Conservation (phyloP, 495 filamentous ascomycete genomes). For the Penicillium bovifimosum region DNA sequence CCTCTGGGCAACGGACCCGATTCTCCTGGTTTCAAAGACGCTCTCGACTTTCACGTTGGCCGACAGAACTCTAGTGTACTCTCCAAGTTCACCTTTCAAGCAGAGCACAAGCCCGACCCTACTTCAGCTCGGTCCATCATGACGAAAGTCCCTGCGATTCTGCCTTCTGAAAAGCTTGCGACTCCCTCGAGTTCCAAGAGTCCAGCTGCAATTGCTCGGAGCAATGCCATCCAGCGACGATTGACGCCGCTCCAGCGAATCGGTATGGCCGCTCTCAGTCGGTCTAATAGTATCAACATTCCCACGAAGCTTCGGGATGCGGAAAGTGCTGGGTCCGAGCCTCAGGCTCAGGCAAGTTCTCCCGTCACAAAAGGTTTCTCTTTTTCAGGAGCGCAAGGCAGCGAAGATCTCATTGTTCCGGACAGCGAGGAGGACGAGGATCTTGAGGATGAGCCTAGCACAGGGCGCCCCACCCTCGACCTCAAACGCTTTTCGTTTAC, state of each 20-base stretch:
- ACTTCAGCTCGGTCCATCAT: neutral
- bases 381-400: slow-evolving; percentile 44
- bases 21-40: slow-evolving; percentile 26
- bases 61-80: slow-evolving; percentile 33
- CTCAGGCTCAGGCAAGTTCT: slow-evolving; percentile 5
- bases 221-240: slow-evolving; percentile 20
- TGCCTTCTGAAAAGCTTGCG: slow-evolving; percentile 3
- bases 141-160: slow-evolving; percentile 14
- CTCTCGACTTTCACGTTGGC: slow-evolving; percentile 33
- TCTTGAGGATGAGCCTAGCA: slow-evolving; percentile 19
- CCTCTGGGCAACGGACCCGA: slow-evolving; percentile 10
- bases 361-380: slow-evolving; percentile 4
- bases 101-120: slow-evolving; percentile 5
- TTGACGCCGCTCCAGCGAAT: slow-evolving; percentile 46
- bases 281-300: slow-evolving; percentile 37
- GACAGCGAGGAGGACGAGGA: slow-evolving; percentile 62
- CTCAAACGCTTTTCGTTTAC: slow-evolving; percentile 53
- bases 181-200: slow-evolving; percentile 7
- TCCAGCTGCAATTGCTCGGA: slow-evolving; percentile 1
- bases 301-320: slow-evolving; percentile 16
- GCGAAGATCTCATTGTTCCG: slow-evolving; percentile 70
- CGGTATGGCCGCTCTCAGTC: slow-evolving; percentile 40
- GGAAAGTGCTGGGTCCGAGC: slow-evolving; percentile 3
- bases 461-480: slow-evolving; percentile 32
- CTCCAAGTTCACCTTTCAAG: slow-evolving; percentile 32